Evolutionary conservation across 2,329 filamentous ascomycete genomes (phyloP), one percentile per base, ranked within the genome.

Genomic region (Sclerotinia trifoliorum): DNA sequence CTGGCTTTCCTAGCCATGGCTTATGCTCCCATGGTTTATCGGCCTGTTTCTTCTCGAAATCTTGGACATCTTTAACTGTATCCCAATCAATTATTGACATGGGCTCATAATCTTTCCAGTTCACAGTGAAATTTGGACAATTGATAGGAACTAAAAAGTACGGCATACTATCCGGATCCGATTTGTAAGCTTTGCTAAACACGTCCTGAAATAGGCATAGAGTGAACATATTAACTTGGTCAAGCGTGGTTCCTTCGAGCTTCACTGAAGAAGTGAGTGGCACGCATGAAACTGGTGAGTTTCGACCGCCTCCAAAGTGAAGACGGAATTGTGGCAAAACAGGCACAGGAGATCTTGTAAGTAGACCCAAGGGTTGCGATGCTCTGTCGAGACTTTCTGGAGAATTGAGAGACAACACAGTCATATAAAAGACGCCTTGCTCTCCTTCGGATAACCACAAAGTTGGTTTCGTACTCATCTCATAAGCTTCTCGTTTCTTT

Each of bases 111-210:
- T 5, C 15, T 63, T 63, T 51, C 46, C 60, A 63, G 29, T 63
- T n/a, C 5, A n/a, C 17, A 51, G 26, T 26, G 13, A 8, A 2
- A 19, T 21, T 19, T 3, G 3, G 17, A 19, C 8, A 51, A 24
- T 62, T 73, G 19, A 83, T 72, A 7, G 95, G 94, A 0, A 88
- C 90, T 19, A 97, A 76, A 81, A 93, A 97, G 78, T 97, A 99
- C 0, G 93, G 90, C 77, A 97, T 85, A 39, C 89, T 87, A 0
- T 83, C 78, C 0, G 82, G 73, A 21, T 87, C 82, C 0, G 85
- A 81, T 61, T 91, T 87, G 74, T 92, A 99, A 3, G 84, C 83
- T 78, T 99, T 99, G 78, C 93, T 94, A 80, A 97, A 98, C 0
- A 97, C 82, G 73, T 98, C 93, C 21, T 86, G 81, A 78, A 96